Evolutionary conservation across 306 rosid genomes (phyloP).

Genomic region (Fragaria ananassa): DNA sequence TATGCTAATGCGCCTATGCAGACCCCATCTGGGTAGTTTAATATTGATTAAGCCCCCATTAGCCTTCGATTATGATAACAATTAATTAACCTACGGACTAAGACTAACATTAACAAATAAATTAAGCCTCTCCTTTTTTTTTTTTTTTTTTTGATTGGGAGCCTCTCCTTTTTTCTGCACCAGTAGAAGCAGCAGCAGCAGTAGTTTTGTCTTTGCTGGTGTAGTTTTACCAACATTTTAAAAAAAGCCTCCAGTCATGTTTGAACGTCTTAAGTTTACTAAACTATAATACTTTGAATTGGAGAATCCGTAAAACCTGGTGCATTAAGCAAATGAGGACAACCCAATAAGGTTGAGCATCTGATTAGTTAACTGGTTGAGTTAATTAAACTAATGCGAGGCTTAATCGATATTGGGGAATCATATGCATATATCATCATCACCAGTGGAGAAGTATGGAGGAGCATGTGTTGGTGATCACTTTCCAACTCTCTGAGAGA

Average conservation of each 20-base stretch:
- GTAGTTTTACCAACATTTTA: constrained; percentile 23
- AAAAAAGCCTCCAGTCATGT: constrained; percentile 7
- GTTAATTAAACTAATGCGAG: background rate
- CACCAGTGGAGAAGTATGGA: constrained; percentile 16
- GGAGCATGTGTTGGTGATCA: constrained; percentile 20
- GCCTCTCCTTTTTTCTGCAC: constrained; percentile 8
- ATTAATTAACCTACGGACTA: constrained; percentile 17
- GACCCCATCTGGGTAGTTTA: constrained; percentile 34
- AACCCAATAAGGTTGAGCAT: constrained; percentile 31
- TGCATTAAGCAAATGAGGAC: constrained; percentile 35
- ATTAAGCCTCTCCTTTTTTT: background rate
- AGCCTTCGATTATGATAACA: constrained; percentile 24
- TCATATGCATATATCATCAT: constrained; percentile 22
- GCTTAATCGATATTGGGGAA: constrained; percentile 29
- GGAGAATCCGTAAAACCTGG: constrained; percentile 37
- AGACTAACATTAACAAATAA: constrained; percentile 37
- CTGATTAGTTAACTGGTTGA: background rate
- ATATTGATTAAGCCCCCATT: constrained; percentile 19
- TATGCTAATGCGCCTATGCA: constrained; percentile 15
- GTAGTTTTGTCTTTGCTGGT: constrained; percentile 17
- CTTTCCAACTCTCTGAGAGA: constrained; percentile 27
- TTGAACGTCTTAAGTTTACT: constrained; percentile 26
- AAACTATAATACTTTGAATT: constrained; percentile 27
- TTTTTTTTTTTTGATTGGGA: too few relatives aligned
- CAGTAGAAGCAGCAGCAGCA: background rate